Conservation (phyloP, 305 asterid species). For the Solanum aculeatissimum region DNA sequence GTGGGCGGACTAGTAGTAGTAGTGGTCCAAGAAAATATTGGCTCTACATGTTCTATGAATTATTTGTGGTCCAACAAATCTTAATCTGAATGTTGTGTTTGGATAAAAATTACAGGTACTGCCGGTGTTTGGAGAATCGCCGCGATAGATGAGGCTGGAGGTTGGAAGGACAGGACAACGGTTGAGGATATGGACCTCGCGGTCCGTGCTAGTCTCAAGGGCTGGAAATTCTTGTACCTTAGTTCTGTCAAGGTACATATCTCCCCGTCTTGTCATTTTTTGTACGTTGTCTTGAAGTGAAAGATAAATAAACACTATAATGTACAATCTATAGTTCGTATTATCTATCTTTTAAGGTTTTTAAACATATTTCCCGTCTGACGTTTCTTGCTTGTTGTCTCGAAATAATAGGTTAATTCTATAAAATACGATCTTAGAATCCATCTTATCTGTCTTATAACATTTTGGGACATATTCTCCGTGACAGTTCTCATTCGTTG, state of each 20-base stretch:
- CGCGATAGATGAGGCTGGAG: conserved; percentile 90
- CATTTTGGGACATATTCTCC: background rate
- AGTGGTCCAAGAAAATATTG: background rate
- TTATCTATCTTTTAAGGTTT: background rate
- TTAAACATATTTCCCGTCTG: background rate
- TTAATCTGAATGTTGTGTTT: background rate
- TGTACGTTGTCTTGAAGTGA: background rate
- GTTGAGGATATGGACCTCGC: conserved; percentile 97
- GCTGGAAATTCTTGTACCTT: conserved; percentile 86
- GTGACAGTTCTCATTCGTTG: background rate
- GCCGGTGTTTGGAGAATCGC: conserved; percentile 95
- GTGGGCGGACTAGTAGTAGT: background rate
- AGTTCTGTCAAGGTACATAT: conserved; percentile 42
- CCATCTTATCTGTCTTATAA: background rate
- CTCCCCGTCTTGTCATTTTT: background rate
- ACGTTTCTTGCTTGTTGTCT: background rate
- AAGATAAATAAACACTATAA: background rate
- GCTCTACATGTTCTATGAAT: background rate
- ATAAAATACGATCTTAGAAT: background rate
- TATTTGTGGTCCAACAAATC: background rate
- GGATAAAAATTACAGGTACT: conserved; percentile 32
- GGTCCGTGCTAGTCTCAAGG: conserved; percentile 82
- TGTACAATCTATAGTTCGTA: background rate
- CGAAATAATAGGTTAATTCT: background rate
- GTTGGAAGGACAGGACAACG: conserved; percentile 90